A percentile compares a stretch with the other conserved stretches of the same genome.
Conservation (phyloP, 345 rosid species). For the Moricandia arvensis region DNA sequence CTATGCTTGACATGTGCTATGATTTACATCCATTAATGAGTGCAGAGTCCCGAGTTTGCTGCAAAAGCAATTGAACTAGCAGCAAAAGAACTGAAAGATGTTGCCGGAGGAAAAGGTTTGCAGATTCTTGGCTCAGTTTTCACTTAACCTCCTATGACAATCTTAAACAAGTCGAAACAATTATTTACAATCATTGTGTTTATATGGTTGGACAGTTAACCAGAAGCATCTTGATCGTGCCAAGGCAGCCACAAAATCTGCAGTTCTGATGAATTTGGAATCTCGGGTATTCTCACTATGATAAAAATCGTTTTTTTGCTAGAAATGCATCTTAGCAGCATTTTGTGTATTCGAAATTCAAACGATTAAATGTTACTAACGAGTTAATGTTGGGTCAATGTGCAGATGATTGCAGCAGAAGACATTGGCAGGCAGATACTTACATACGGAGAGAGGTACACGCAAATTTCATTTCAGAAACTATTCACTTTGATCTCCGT, state of each 20-base stretch:
- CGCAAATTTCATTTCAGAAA: neutral
- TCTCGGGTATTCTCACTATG: slow-evolving; percentile 50
- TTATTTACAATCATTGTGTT: neutral
- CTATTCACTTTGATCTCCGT: neutral
- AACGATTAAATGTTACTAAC: neutral
- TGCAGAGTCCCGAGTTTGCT: slow-evolving; percentile 57
- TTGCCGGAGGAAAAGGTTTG: slow-evolving; percentile 61
- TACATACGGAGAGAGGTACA: slow-evolving; percentile 73
- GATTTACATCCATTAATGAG: neutral
- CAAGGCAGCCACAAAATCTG: slow-evolving; percentile 67
- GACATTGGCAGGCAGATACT: slow-evolving; percentile 73
- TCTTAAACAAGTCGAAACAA: neutral
- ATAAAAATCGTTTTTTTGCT: neutral
- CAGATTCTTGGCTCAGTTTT: neutral
- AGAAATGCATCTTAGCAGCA: neutral
- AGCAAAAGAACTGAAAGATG: slow-evolving; percentile 47
- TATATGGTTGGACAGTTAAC: slow-evolving; percentile 41
- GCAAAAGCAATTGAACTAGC: slow-evolving; percentile 57
- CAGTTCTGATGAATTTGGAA: slow-evolving; percentile 72
- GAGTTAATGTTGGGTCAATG: neutral
- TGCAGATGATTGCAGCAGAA: slow-evolving; percentile 58
- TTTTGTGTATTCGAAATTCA: neutral
- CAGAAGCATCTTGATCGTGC: slow-evolving; percentile 55
- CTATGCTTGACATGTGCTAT: neutral
- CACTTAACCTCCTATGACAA: neutral